Evolutionary conservation across 2,329 filamentous ascomycete species (phyloP).

Genomic region (Xylariaceae sp.): DNA sequence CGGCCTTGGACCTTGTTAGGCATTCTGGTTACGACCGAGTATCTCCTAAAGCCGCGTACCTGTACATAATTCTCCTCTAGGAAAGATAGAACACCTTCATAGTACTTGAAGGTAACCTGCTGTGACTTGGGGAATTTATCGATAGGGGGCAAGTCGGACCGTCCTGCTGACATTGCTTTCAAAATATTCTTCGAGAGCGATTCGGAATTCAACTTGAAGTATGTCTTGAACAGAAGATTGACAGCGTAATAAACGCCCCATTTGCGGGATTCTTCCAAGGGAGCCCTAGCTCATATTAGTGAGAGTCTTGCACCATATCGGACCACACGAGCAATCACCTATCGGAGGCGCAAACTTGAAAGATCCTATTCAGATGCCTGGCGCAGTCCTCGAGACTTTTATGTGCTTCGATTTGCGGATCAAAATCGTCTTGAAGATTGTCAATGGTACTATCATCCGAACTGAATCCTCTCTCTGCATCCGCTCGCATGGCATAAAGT

Average conservation of each 20-base stretch:
- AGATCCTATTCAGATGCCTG: slow-evolving; percentile 84
- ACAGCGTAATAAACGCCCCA: slow-evolving; percentile 96
- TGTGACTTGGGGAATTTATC: slow-evolving; percentile 81
- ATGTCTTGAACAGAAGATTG: slow-evolving; percentile 95
- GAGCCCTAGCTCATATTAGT: slow-evolving; percentile 51
- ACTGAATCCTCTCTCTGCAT: slow-evolving; percentile 55
- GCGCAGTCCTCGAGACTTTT: slow-evolving; percentile 88
- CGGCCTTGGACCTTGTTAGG: slow-evolving; percentile 49
- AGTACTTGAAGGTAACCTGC: slow-evolving; percentile 93
- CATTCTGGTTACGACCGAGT: background rate
- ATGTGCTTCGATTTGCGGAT: slow-evolving; percentile 68
- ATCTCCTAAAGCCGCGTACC: slow-evolving; percentile 40
- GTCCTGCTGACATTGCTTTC: slow-evolving; percentile 71
- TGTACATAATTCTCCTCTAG: slow-evolving; percentile 87
- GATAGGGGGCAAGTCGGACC: slow-evolving; percentile 73
- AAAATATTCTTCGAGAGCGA: slow-evolving; percentile 87
- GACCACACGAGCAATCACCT: slow-evolving; percentile 50
- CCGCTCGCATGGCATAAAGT: slow-evolving; percentile 84
- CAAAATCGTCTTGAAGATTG: slow-evolving; percentile 73
- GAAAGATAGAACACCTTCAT: slow-evolving; percentile 88
- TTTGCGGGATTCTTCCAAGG: slow-evolving; percentile 84
- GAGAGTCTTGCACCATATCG: background rate
- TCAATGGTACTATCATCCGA: slow-evolving; percentile 35
- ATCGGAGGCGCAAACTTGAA: slow-evolving; percentile 83
- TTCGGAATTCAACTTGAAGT: slow-evolving; percentile 90